phyloP scores from a whole-genome alignment of 2,329 filamentous ascomycete genomes.

The Cercospora sp. region DNA sequence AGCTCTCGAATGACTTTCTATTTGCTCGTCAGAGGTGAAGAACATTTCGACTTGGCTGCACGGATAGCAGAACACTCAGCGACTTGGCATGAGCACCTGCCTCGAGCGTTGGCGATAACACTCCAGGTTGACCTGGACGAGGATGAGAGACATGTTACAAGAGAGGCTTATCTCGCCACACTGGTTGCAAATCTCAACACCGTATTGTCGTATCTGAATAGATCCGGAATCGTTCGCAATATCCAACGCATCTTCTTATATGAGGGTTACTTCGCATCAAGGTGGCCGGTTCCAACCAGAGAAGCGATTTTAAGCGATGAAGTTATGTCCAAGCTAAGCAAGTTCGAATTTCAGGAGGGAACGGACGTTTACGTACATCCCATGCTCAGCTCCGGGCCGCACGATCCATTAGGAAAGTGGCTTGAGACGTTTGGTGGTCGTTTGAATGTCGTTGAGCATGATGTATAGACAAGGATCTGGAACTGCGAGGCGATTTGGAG shows the following conservation, averaged over 20 bases:
- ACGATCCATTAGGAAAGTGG: neutral
- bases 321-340: neutral
- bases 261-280: neutral
- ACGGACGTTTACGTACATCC: neutral
- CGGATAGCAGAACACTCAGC: neutral
- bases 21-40: neutral
- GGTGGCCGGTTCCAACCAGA: neutral
- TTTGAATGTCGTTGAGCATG: neutral
- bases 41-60: neutral
- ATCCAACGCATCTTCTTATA: neutral
- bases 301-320: neutral
- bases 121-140: neutral
- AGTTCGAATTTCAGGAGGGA: neutral
- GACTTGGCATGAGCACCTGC: neutral
- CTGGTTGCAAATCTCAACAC: neutral
- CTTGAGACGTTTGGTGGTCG: neutral
- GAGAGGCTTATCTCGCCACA: neutral
- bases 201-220: neutral
- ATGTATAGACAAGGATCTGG: neutral
- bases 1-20: neutral
- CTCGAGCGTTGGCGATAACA: neutral
- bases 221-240: neutral
- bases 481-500: neutral
- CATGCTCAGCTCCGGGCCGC: neutral
- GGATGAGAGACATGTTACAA: neutral